These are phyloP conservation scores for Salix brachista DNA, from an alignment of 345 rosid species.

Conservation along the genomic window DNA sequence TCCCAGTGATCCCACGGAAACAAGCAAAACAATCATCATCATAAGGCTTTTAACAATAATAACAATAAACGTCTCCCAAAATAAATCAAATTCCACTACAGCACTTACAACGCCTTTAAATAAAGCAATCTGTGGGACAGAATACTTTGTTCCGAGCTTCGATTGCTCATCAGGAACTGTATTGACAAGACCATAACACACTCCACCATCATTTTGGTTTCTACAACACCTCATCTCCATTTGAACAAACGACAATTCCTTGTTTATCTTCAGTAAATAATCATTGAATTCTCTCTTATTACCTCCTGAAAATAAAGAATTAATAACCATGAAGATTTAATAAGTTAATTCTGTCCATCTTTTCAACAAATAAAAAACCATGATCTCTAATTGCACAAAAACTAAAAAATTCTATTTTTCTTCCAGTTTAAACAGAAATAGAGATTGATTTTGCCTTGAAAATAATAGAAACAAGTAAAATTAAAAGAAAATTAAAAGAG, in stretches of 20 bases:
- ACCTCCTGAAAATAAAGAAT: slow-evolving; percentile 33
- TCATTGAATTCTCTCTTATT: slow-evolving; percentile 47
- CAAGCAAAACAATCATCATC: neutral
- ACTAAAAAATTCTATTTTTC: no score
- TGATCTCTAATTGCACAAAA: neutral
- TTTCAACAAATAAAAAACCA: no score
- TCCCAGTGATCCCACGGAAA: neutral
- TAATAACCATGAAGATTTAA: neutral
- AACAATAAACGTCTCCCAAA: neutral
- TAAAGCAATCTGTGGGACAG: slow-evolving; percentile 77
- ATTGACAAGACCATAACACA: slow-evolving; percentile 80
- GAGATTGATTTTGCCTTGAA: neutral
- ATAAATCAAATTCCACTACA: neutral
- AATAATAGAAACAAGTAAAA: neutral
- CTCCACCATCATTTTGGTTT: slow-evolving; percentile 68
- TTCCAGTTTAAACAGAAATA: neutral
- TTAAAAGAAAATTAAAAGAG: neutral
- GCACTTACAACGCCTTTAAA: slow-evolving; percentile 77
- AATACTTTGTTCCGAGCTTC: slow-evolving; percentile 77
- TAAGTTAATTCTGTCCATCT: neutral
- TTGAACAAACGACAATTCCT: slow-evolving; percentile 68
- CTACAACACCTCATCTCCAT: slow-evolving; percentile 78
- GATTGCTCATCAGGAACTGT: slow-evolving; percentile 81
- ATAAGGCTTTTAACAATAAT: no score
- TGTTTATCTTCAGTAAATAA: slow-evolving; percentile 74